Evolutionary conservation across 179 eudicot genomes (phyloP).

Genomic region (Spergularia azorica): DNA sequence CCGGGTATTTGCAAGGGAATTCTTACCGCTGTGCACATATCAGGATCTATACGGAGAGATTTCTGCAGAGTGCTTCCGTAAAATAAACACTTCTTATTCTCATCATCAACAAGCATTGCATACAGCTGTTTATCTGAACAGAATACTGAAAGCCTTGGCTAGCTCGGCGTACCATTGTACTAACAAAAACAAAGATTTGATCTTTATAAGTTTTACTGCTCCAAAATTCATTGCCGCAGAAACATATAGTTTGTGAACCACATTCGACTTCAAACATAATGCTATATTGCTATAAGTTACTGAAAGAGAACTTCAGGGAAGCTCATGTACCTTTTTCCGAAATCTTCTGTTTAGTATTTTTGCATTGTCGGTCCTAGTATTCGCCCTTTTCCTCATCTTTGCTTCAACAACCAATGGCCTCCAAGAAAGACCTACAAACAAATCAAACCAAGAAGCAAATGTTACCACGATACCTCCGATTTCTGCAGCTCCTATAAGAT

Average conservation of each 20-base stretch:
- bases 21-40: slow-evolving; percentile 62
- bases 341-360: slow-evolving; percentile 70
- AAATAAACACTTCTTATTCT: slow-evolving; percentile 77
- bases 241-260: not conserved
- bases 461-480: not conserved
- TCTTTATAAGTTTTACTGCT: not conserved
- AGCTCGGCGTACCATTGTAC: slow-evolving; percentile 74
- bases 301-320: not conserved
- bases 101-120: slow-evolving; percentile 88
- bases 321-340: slow-evolving; percentile 59
- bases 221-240: not conserved
- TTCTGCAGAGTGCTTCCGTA: slow-evolving; percentile 82
- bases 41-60: slow-evolving; percentile 53
- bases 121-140: slow-evolving; percentile 80
- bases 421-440: slow-evolving; percentile 35
- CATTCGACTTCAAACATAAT: too few relatives aligned
- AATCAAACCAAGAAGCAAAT: slow-evolving; percentile 1
- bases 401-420: slow-evolving; percentile 61
- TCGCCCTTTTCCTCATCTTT: slow-evolving; percentile 59
- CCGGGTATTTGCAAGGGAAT: not conserved
- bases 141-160: slow-evolving; percentile 90
- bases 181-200: slow-evolving; percentile 22
- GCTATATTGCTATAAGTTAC: too few relatives aligned
- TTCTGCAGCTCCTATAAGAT: not conserved
- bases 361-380: slow-evolving; percentile 57